Evolutionary conservation across 2,329 filamentous ascomycete genomes (phyloP).

Genomic region (Fusarium setosum): DNA sequence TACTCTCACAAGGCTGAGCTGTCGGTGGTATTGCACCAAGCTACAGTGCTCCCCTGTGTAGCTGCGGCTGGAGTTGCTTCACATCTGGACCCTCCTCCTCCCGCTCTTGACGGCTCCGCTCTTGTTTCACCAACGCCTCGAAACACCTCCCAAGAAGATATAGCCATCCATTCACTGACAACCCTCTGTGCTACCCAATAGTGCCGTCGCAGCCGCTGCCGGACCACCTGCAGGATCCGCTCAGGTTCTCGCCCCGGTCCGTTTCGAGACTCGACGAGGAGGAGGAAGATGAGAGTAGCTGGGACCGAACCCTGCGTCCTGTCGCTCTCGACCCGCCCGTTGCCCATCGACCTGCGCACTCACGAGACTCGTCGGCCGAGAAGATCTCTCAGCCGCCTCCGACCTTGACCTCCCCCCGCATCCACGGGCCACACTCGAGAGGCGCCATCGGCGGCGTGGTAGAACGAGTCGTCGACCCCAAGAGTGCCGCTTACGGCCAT

Average conservation of each 20-base stretch:
- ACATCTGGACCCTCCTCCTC: slow-evolving; percentile 15
- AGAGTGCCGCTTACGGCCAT: slow-evolving; percentile 77
- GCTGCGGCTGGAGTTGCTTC: slow-evolving; percentile 5
- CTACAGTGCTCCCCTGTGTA: neutral
- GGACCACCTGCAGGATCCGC: slow-evolving; percentile 64
- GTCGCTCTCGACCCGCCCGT: slow-evolving; percentile 53
- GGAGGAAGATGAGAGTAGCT: slow-evolving; percentile 61
- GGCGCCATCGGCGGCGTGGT: slow-evolving; percentile 55
- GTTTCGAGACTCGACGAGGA: slow-evolving; percentile 65
- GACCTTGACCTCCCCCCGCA: slow-evolving; percentile 50
- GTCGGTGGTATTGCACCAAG: neutral
- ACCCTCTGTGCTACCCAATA: slow-evolving; percentile 47
- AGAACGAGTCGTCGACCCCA: slow-evolving; percentile 66
- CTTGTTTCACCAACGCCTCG: slow-evolving; percentile 32
- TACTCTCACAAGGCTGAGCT: slow-evolving; percentile 1
- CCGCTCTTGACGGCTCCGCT: slow-evolving; percentile 22
- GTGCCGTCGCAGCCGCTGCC: slow-evolving; percentile 70
- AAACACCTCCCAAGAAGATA: slow-evolving; percentile 28
- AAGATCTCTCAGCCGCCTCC: slow-evolving; percentile 54
- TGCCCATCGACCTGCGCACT: slow-evolving; percentile 59
- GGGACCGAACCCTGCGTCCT: slow-evolving; percentile 65
- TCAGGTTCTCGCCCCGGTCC: slow-evolving; percentile 63
- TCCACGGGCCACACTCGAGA: slow-evolving; percentile 56
- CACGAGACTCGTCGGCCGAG: slow-evolving; percentile 69
- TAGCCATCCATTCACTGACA: slow-evolving; percentile 34